Conservation (phyloP, 257 asterid genomes). For the Jasminum sambac region DNA sequence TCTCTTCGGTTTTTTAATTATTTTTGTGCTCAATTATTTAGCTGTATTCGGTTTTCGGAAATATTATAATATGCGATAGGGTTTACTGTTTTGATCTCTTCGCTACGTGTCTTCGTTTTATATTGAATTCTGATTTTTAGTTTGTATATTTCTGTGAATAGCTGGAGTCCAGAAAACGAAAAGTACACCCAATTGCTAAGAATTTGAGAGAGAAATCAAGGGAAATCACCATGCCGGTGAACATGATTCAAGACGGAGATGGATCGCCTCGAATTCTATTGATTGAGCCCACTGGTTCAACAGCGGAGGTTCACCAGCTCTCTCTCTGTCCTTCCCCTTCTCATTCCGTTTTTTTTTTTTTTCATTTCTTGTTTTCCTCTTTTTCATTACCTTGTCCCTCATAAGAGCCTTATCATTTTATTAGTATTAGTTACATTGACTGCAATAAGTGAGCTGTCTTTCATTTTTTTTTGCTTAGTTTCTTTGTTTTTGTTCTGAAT, state of each 20-base stretch:
- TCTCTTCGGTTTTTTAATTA: constrained; percentile 17
- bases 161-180: constrained; percentile 41
- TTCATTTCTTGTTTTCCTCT: not conserved
- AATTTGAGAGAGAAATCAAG: constrained; percentile 37
- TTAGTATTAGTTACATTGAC: not conserved
- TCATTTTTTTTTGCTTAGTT: constrained; percentile 7
- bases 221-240: constrained; percentile 43
- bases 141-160: constrained; percentile 21
- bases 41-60: constrained; percentile 14
- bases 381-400: not conserved
- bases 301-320: constrained; percentile 58
- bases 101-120: not conserved
- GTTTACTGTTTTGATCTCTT: constrained; percentile 9
- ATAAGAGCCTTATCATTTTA: not conserved
- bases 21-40: constrained; percentile 19
- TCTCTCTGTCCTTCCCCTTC: not conserved
- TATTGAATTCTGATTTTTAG: constrained; percentile 18
- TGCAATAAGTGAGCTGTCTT: not conserved
- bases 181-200: constrained; percentile 31
- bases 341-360: not conserved
- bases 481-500: not conserved
- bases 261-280: constrained; percentile 62
- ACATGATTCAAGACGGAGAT: constrained; percentile 49
- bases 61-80: constrained; percentile 4
- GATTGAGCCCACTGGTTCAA: constrained; percentile 71